phyloP scores from a whole-genome alignment of 2,329 filamentous ascomycete genomes.

The Diplodia intermedia region DNA sequence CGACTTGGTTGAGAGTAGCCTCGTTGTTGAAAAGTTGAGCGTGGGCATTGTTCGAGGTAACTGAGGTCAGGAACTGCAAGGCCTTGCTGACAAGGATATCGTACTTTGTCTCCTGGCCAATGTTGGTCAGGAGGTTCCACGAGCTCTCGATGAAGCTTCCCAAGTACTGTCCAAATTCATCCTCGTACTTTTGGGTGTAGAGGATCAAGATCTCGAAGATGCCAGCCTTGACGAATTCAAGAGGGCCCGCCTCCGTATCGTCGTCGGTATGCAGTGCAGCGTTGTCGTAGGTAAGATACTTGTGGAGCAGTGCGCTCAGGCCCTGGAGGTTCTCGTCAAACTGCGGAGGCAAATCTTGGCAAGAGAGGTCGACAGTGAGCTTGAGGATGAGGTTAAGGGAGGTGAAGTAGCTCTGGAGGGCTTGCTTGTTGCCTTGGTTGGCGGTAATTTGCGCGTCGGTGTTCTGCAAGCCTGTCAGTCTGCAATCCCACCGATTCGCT shows the following conservation, averaged over 20 bases:
- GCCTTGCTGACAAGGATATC: conserved; percentile 94
- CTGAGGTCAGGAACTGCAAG: conserved; percentile 89
- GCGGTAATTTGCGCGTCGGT: conserved; percentile 74
- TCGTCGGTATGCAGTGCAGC: conserved; percentile 82
- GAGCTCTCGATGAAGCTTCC: conserved; percentile 86
- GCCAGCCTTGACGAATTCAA: conserved; percentile 89
- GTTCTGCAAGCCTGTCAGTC: conserved; percentile 52
- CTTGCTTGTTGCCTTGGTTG: conserved; percentile 76
- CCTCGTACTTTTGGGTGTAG: conserved; percentile 93
- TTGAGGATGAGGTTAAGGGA: conserved; percentile 89
- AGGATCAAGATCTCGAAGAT: conserved; percentile 91
- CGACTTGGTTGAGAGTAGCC: conserved; percentile 79
- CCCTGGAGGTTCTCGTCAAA: conserved; percentile 87
- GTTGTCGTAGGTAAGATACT: conserved; percentile 91
- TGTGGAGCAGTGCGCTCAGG: conserved; percentile 82
- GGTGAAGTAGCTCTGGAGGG: conserved; percentile 78
- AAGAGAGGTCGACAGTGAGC: conserved; percentile 95
- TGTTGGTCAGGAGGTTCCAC: conserved; percentile 88
- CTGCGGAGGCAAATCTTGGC: conserved; percentile 90
- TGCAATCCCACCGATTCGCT: not conserved
- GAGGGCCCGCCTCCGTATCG: conserved; percentile 82
- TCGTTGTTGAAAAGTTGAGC: conserved; percentile 85
- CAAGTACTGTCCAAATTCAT: conserved; percentile 84
- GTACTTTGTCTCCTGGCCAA: conserved; percentile 88
- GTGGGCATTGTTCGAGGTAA: conserved; percentile 79